Evolutionary conservation across 805 yeast species (phyloP).

Genomic region (Ogataea naganishii): DNA sequence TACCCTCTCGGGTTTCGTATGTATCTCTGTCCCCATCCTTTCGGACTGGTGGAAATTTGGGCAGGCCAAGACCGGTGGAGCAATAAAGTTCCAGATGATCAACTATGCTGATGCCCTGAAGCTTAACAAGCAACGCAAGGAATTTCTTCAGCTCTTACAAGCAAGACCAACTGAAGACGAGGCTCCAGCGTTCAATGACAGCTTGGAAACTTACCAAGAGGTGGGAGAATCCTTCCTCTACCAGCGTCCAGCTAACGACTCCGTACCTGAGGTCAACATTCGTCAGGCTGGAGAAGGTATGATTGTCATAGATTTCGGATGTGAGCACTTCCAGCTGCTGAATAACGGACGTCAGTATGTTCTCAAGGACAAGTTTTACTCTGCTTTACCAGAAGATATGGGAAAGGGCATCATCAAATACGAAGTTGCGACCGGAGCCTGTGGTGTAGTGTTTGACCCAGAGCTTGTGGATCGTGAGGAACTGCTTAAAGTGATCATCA

Average conservation of each 20-base stretch:
- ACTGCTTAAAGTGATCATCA: constrained; percentile 9
- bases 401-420: constrained; percentile 4
- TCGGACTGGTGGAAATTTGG: constrained; percentile 27
- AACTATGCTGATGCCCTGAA: constrained; percentile 16
- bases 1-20: constrained; percentile 21
- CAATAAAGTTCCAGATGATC: constrained; percentile 12
- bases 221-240: constrained; percentile 11
- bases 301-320: constrained; percentile 24
- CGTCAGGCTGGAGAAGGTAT: constrained; percentile 26
- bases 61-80: constrained; percentile 19
- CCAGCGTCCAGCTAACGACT: constrained; percentile 4
- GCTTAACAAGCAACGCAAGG: constrained; percentile 10
- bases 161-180: constrained; percentile 7
- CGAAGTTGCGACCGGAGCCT: constrained; percentile 18
- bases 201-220: constrained; percentile 6
- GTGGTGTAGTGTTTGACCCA: constrained; percentile 17
- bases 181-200: constrained; percentile 9
- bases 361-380: no score
- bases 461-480: constrained; percentile 7
- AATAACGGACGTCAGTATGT: constrained; percentile 25
- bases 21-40: constrained; percentile 16
- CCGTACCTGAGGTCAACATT: constrained; percentile 13
- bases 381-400: no score
- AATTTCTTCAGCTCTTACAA: constrained; percentile 9
- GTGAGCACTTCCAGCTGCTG: constrained; percentile 18